A percentile compares a stretch with the other conserved stretches of the same genome.
These are phyloP conservation scores for Coniferiporia sulphurascens DNA, from an alignment of 1,284 basidiomycete genomes.

Conservation along the genomic window DNA sequence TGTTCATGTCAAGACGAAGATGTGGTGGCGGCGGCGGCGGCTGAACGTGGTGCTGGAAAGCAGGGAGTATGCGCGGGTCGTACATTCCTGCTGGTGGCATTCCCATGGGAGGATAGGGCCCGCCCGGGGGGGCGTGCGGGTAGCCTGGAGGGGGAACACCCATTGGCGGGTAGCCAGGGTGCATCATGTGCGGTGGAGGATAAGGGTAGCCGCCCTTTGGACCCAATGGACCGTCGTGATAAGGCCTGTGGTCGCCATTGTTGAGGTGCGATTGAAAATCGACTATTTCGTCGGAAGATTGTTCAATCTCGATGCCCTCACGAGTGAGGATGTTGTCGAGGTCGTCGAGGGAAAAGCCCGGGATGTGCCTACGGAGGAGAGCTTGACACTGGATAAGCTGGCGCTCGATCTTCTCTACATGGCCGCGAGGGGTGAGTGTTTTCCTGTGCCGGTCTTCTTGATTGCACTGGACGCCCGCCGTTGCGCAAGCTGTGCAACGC, in stretches of 20 bases:
- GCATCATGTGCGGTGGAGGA: conserved; percentile 35
- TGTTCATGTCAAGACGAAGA: conserved; percentile 33
- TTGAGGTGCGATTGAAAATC: conserved; percentile 37
- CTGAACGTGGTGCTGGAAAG: conserved; percentile 44
- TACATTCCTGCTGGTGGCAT: conserved; percentile 46
- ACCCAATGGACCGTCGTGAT: conserved; percentile 26
- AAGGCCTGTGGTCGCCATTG: conserved; percentile 26
- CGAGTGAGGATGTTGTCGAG: conserved; percentile 59
- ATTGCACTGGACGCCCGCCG: conserved; percentile 70
- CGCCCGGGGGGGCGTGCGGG: neutral
- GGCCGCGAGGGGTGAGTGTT: conserved; percentile 74
- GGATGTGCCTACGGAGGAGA: conserved; percentile 65
- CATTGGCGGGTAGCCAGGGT: conserved; percentile 42
- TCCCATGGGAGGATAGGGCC: conserved; percentile 36
- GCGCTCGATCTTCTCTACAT: conserved; percentile 73
- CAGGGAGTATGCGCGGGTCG: conserved; percentile 47
- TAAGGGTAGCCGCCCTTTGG: conserved; percentile 22
- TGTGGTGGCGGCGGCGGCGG: conserved; percentile 31
- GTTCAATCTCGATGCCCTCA: conserved; percentile 60
- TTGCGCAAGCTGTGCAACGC: conserved; percentile 73
- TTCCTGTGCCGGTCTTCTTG: conserved; percentile 81
- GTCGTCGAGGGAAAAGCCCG: conserved; percentile 57
- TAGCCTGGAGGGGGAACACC: conserved; percentile 34
- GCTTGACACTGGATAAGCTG: conserved; percentile 70
- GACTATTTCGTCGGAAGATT: conserved; percentile 27